phyloP scores from a whole-genome alignment of 768 basidiomycete species.

The Nidularia sp. region DNA sequence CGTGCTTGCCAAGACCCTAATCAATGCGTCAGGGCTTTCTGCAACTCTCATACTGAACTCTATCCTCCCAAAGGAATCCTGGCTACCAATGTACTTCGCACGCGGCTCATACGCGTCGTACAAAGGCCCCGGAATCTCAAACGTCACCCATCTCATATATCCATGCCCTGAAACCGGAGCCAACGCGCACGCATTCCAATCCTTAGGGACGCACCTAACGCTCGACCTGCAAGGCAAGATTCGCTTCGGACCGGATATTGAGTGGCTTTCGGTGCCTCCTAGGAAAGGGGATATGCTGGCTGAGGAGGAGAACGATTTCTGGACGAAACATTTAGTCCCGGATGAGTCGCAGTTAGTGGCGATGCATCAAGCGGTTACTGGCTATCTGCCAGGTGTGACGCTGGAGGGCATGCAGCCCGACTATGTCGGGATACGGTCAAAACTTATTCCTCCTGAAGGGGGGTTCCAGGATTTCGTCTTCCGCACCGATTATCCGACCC shows the following conservation, averaged over 20 bases:
- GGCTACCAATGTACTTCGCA: slow-evolving; percentile 75
- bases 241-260: slow-evolving; percentile 89
- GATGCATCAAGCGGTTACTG: slow-evolving; percentile 70
- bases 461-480: slow-evolving; percentile 87
- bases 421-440: slow-evolving; percentile 85
- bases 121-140: slow-evolving; percentile 67
- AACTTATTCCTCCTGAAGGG: slow-evolving; percentile 67
- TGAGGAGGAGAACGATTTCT: slow-evolving; percentile 65
- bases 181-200: slow-evolving; percentile 65
- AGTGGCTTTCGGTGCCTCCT: slow-evolving; percentile 68
- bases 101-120: slow-evolving; percentile 89
- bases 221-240: slow-evolving; percentile 82
- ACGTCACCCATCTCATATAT: slow-evolving; percentile 79
- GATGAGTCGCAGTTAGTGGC: slow-evolving; percentile 54
- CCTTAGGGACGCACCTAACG: slow-evolving; percentile 89
- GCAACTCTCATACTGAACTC: slow-evolving; percentile 69
- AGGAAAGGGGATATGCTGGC: slow-evolving; percentile 21
- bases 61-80: slow-evolving; percentile 49
- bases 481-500: slow-evolving; percentile 54
- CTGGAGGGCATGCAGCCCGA: slow-evolving; percentile 68
- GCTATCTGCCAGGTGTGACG: slow-evolving; percentile 65
- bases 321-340: slow-evolving; percentile 63
- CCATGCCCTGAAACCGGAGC: slow-evolving; percentile 75
- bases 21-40: slow-evolving; percentile 82
- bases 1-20: slow-evolving; percentile 67